phyloP scores from a whole-genome alignment of 345 rosid species.

The Boechera stricta region DNA sequence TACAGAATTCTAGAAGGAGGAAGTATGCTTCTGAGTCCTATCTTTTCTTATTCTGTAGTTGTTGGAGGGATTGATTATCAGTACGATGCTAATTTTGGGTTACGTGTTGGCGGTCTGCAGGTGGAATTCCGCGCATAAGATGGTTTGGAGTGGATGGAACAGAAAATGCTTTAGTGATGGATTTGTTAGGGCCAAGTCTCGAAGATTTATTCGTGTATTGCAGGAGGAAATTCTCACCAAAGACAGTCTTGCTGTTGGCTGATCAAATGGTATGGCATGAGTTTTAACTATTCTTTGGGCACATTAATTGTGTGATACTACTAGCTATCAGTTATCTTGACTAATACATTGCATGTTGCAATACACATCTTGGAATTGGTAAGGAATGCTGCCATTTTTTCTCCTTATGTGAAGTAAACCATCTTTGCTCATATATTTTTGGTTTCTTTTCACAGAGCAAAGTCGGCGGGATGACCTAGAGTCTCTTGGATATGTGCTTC shows the following conservation, averaged over 20 bases:
- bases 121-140: conserved; percentile 77
- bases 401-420: no score
- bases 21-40: conserved; percentile 51
- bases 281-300: neutral
- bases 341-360: neutral
- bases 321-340: conserved; percentile 4
- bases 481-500: no score
- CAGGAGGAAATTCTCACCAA: conserved; percentile 81
- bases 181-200: conserved; percentile 93
- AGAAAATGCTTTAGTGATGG: conserved; percentile 75
- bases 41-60: conserved; percentile 15
- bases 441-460: no score
- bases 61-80: neutral
- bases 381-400: no score
- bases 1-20: conserved; percentile 88
- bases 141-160: conserved; percentile 90
- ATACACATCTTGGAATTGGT: no score
- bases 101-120: conserved; percentile 42
- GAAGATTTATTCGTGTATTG: conserved; percentile 87
- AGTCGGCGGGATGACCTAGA: no score
- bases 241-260: conserved; percentile 87
- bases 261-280: conserved; percentile 77
- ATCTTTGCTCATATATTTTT: no score
- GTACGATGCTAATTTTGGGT: neutral
- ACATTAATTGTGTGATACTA: neutral